A percentile compares a stretch with the other conserved stretches of the same genome.
phyloP scores from a whole-genome alignment of 805 yeast genomes.

The Kluyveromyces starmeri region DNA sequence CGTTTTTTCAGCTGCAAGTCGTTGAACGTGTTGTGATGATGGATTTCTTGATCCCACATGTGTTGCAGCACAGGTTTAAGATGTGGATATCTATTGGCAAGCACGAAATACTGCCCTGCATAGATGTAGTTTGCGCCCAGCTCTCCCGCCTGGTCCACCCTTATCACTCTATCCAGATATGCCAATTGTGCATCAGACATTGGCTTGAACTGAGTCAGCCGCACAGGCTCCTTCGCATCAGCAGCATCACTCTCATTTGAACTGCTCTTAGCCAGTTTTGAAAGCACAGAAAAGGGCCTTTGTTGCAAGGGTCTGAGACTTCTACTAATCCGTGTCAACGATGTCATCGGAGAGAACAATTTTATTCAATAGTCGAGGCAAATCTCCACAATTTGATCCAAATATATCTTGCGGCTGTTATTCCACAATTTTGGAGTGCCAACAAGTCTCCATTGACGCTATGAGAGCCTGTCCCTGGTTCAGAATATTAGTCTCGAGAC shows the following conservation, averaged over 20 bases:
- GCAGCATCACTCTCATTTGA: not conserved
- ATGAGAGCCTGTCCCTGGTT: too few relatives aligned
- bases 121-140: conserved; percentile 92
- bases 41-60: conserved; percentile 98
- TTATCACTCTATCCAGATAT: conserved; percentile 59
- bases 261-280: not conserved
- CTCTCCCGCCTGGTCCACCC: conserved; percentile 98
- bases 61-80: conserved; percentile 75
- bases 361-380: too few relatives aligned
- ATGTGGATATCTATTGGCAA: conserved; percentile 62
- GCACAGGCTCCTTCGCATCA: not conserved
- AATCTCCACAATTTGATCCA: too few relatives aligned
- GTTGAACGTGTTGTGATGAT: conserved; percentile 83
- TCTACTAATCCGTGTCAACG: too few relatives aligned
- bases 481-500: too few relatives aligned
- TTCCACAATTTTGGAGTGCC: too few relatives aligned
- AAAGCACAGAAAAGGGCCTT: conserved; percentile 2
- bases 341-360: too few relatives aligned
- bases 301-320: not conserved
- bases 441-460: too few relatives aligned
- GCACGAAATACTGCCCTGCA: conserved; percentile 76
- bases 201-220: conserved; percentile 16
- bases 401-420: too few relatives aligned
- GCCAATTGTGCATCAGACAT: conserved; percentile 51
- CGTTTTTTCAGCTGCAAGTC: conserved; percentile 62